phyloP scores from a whole-genome alignment of 345 rosid genomes.

The Arabidopsis thaliana region TAIR10.1 NC_003071.7:7515501-7516000 shows the following conservation, averaged over 20 bases:
- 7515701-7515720: neutral
- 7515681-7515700: neutral
- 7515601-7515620: neutral
- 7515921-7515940: too few relatives aligned
- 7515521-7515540: too few relatives aligned
- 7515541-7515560: too few relatives aligned
- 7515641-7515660: too few relatives aligned
- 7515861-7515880: neutral
- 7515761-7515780: slow-evolving; percentile 38
- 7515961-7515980: too few relatives aligned
- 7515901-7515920: too few relatives aligned
- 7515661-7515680: neutral
- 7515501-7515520: too few relatives aligned
- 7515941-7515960: neutral
- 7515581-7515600: neutral
- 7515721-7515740: neutral
- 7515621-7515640: too few relatives aligned
- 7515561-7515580: neutral
- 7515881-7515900: neutral
- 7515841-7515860: neutral
- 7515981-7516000: neutral
- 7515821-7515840: slow-evolving; percentile 12
- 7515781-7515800: slow-evolving; percentile 34
- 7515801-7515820: slow-evolving; percentile 34
- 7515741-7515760: slow-evolving; percentile 12